Percentiles rank a stretch among this genome's conserved stretches.
phyloP scores from a whole-genome alignment of 768 basidiomycete species.

The Psilocybe sp. region DNA sequence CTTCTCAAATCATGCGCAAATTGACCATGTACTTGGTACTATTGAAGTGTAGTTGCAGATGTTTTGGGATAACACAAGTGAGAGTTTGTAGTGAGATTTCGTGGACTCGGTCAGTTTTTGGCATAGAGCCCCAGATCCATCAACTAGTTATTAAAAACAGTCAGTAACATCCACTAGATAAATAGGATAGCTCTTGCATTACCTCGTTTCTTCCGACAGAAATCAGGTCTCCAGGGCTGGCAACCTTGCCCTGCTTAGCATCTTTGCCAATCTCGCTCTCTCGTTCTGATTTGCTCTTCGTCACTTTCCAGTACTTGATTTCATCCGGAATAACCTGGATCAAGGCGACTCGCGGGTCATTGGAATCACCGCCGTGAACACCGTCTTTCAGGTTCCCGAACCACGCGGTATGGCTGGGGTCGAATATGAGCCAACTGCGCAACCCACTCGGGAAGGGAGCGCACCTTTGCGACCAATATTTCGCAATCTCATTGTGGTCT shows the following conservation, averaged over 20 bases:
- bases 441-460: conserved; percentile 12
- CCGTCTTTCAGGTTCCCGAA: conserved; percentile 88
- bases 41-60: no score
- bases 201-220: conserved; percentile 77
- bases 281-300: conserved; percentile 54
- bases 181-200: conserved; percentile 14
- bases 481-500: conserved; percentile 61
- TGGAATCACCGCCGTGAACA: conserved; percentile 74
- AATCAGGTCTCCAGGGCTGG: conserved; percentile 73
- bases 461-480: conserved; percentile 59
- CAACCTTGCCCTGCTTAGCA: conserved; percentile 58
- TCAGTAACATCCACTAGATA: background rate
- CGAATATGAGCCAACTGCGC: background rate
- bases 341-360: conserved; percentile 76
- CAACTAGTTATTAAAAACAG: no score
- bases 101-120: no score
- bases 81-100: no score
- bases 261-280: conserved; percentile 58
- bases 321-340: conserved; percentile 80
- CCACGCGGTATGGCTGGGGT: conserved; percentile 63
- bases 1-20: no score
- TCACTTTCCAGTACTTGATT: conserved; percentile 80
- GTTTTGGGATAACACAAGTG: no score
- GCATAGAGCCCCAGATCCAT: no score
- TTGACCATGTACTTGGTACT: no score